Percentiles rank a stretch among this genome's conserved stretches.
Conservation (phyloP, 2,329 filamentous ascomycete species). For the Bisporella sp. region DNA sequence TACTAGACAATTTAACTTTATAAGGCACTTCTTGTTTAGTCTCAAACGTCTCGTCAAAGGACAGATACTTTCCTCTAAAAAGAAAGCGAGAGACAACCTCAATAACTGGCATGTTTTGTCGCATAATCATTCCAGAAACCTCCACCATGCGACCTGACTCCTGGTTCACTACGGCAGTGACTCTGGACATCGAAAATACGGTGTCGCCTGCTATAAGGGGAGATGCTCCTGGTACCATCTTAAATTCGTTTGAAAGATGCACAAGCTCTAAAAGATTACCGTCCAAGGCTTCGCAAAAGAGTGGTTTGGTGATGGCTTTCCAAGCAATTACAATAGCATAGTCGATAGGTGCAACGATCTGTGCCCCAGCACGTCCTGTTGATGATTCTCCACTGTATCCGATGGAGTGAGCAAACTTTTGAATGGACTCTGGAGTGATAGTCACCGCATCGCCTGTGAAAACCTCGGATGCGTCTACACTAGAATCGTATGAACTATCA, state of each 20-base stretch:
- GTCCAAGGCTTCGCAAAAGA: constrained; percentile 90
- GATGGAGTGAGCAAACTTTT: background rate
- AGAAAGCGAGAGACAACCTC: background rate
- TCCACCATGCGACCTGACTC: background rate
- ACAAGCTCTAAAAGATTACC: constrained; percentile 91
- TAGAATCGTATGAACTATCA: background rate
- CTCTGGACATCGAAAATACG: constrained; percentile 43
- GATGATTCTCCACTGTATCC: constrained; percentile 45
- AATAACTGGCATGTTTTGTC: background rate
- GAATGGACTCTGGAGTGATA: background rate
- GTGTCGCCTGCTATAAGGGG: constrained; percentile 90
- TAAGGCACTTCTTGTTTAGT: background rate
- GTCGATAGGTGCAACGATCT: constrained; percentile 72
- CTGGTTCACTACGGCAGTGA: background rate
- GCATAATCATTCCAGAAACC: background rate
- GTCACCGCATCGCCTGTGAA: background rate
- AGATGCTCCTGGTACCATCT: constrained; percentile 88
- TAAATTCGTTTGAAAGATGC: constrained; percentile 90
- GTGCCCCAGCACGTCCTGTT: background rate
- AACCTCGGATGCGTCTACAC: background rate
- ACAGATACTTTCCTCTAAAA: background rate
- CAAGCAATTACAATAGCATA: constrained; percentile 90
- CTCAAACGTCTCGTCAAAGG: background rate
- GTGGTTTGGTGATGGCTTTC: constrained; percentile 97
- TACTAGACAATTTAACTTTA: background rate